Conservation (phyloP, 148 eudicot species). For the Chenopodium formosanum region DNA sequence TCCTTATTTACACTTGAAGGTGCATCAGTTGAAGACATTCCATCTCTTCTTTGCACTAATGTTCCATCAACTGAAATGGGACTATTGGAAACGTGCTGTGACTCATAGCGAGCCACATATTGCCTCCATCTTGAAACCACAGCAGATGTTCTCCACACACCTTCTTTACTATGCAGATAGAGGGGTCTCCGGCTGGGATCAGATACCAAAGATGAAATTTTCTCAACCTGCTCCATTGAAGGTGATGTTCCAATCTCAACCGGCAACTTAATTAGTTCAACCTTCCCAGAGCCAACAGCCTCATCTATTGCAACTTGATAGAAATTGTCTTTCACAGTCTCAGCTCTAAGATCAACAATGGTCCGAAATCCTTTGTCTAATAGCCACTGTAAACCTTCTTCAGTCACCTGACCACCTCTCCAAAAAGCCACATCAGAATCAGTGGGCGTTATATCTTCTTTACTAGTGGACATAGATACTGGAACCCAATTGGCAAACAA, state of each 20-base stretch:
- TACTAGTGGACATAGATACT: conserved; percentile 51
- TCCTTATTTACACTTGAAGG: conserved; percentile 25
- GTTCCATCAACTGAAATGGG: conserved; percentile 29
- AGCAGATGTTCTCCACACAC: conserved; percentile 81
- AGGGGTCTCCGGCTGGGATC: conserved; percentile 64
- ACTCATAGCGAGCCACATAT: conserved; percentile 46
- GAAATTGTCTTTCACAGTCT: conserved; percentile 65
- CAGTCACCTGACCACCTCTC: conserved; percentile 96
- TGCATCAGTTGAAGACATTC: conserved; percentile 19
- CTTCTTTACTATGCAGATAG: conserved; percentile 93
- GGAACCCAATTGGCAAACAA: conserved; percentile 86
- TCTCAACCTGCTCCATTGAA: conserved; percentile 82
- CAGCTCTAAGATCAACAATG: conserved; percentile 89
- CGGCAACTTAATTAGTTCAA: conserved; percentile 70
- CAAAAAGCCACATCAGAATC: conserved; percentile 70
- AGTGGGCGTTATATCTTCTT: conserved; percentile 44
- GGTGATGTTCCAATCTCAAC: conserved; percentile 85
- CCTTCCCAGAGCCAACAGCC: conserved; percentile 58
- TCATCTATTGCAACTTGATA: conserved; percentile 56
- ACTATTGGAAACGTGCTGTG: conserved; percentile 31
- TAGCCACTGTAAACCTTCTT: conserved; percentile 87
- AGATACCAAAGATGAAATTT: conserved; percentile 68
- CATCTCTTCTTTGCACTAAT: conserved; percentile 12
- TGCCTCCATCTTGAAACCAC: conserved; percentile 95
- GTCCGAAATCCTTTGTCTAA: conserved; percentile 73